Base-by-base conservation (phyloP, 495 filamentous ascomycete species). In the Penicillium bovifimosum region DNA sequence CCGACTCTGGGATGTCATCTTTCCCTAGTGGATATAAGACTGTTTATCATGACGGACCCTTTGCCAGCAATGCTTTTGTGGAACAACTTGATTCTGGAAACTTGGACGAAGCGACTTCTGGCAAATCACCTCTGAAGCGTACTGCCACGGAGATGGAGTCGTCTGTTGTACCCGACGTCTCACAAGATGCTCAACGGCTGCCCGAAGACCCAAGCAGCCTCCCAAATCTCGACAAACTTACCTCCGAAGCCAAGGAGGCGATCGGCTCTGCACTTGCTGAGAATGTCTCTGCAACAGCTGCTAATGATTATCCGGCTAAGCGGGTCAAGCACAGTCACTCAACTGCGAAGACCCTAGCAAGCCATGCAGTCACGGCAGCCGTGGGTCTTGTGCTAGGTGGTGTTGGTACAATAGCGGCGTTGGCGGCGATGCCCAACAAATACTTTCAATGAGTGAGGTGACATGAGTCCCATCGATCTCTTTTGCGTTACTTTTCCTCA, bases 341-440 rank as follows among this genome's bases (percentile, higher is more conserved):
- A 3, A 16, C 50, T 0, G 47, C 59, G 11, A 61, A 44, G n/a
- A 59, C 41, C 18, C 32, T 76, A 35, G 64, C 60, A 28, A 71
- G 56, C 40, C 73, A 76, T 52, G 72, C 75, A 13, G 62, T 72
- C 16, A 73, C 74, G 35, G 75, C 76, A 29, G 47, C 74, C 2
- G 56, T 74, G 11, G 72, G 77, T 29, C 73, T 69, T 17, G 54
- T 78, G 17, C 62, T 77, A 34, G 77, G 77, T 44, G 69, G 75
- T 41, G 63, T 80, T 40, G 74, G 75, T 18, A 72, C 76, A 38
- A 70, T 80, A 58, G 77, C 72, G 28, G 60, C 69, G 27, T 62
- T 80, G 32, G 76, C 78, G 5, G 62, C 72, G 18, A 64, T 77
- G 9, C 74, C 74, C 16, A 56, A 66, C 3, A 68, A 72, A 36